Evolutionary conservation across 176 grass and related monocot species (phyloP), one percentile per base, ranked within the genome.

Genomic region (Phyllostachys edulis): DNA sequence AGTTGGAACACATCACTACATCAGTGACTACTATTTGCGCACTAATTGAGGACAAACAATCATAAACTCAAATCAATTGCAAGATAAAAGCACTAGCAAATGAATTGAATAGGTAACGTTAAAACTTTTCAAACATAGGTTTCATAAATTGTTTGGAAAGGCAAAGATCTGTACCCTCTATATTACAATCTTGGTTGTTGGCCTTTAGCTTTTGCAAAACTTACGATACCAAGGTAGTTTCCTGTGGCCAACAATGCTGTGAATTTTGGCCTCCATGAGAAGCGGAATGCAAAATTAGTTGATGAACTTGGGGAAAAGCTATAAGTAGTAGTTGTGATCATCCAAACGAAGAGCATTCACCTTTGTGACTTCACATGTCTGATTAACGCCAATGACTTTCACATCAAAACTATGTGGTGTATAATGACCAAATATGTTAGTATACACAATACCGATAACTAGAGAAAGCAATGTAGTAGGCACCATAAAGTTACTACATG

Each of bases 351-450:
- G 75, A 70, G 29, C 56, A 39, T 68, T 82, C 63, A 94, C 95
- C 95, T 94, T 97, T 60, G 95, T 97, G 80, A 94, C 92, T 91
- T 97, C 94, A 76, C 90, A 92, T 79, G 95, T 94, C 71, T 89
- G 89, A 82, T 94, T 94, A 82, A 97, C 95, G 20, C 93, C 81
- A 38, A 97, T 97, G 64, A 94, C 90, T 79, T 94, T 97, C 66
- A 97, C 89, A 63, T 94, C 92, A 93, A 97, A 97, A 75, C 92
- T 92, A 89, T 97, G 77, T 27, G 12, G 49, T 18, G 54, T n/a
- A 62, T 80, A 73, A 67, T 7, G 13, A 44, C 3, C 14, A 78
- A 39, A 82, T 70, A 15, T 16, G 11, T 62, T 14, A 62, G 65
- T 24, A 73, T 12, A 63, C 6, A 39, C 24, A 44, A 81, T 59